Evolutionary conservation across 257 asterid genomes (phyloP).

Genomic region (Coffea canephora): DNA sequence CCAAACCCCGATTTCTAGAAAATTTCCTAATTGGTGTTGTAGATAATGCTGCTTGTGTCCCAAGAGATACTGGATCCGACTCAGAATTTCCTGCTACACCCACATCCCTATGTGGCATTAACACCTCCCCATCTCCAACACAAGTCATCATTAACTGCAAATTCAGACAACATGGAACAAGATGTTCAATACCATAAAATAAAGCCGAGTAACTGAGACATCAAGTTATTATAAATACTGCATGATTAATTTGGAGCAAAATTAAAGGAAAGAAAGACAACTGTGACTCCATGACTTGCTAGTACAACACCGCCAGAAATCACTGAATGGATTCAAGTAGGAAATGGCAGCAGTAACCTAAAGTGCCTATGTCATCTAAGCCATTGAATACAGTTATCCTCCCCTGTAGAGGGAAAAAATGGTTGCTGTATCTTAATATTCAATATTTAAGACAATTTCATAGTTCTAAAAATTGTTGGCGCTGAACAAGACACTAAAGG

Average conservation of each 20-base stretch:
- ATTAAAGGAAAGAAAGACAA: background rate
- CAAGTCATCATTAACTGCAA: constrained; percentile 73
- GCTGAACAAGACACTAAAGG: no score
- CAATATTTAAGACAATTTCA: background rate
- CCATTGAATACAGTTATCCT: background rate
- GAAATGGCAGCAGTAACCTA: background rate
- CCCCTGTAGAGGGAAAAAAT: no score
- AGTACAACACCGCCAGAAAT: background rate
- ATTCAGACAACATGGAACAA: background rate
- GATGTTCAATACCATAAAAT: background rate
- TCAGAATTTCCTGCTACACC: constrained; percentile 19
- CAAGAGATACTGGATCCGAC: constrained; percentile 30
- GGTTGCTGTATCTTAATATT: background rate
- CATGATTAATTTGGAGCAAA: background rate
- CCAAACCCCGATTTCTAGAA: constrained; percentile 81
- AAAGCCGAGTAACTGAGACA: background rate
- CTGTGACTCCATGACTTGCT: background rate
- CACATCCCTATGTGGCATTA: constrained; percentile 76
- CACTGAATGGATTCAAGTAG: background rate
- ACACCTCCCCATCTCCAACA: constrained; percentile 69
- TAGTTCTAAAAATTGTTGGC: background rate
- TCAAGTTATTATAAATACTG: no score
- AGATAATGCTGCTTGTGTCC: constrained; percentile 37
- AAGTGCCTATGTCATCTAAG: background rate
- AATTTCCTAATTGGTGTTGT: constrained; percentile 88